These are phyloP conservation scores for Fusarium multiceps DNA, from an alignment of 2,329 filamentous ascomycete genomes.

Conservation along the genomic window DNA sequence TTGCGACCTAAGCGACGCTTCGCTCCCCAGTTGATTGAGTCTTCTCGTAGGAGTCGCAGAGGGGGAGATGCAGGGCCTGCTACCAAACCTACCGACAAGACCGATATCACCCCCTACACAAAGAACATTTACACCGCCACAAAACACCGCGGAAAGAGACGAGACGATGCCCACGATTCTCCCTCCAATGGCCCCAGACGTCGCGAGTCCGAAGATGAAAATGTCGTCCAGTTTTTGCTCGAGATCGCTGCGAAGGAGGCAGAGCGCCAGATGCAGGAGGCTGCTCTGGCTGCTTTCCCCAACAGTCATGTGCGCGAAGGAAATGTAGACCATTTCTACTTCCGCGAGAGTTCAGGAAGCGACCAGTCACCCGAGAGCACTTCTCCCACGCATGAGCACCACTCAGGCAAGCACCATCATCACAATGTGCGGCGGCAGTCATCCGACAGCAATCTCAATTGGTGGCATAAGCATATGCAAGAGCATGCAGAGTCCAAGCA, in stretches of 20 bases:
- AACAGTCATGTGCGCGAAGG: constrained; percentile 76
- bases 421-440: constrained; percentile 63
- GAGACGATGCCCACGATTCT: constrained; percentile 33
- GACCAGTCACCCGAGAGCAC: constrained; percentile 59
- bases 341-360: constrained; percentile 71
- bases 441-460: constrained; percentile 71
- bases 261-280: constrained; percentile 81
- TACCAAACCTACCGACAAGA: constrained; percentile 74
- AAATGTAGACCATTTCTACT: constrained; percentile 77
- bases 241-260: constrained; percentile 83
- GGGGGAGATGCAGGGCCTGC: constrained; percentile 72
- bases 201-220: constrained; percentile 79
- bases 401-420: constrained; percentile 35
- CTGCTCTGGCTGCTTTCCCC: constrained; percentile 80
- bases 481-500: constrained; percentile 75
- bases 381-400: constrained; percentile 48
- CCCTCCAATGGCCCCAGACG: constrained; percentile 49
- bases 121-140: constrained; percentile 68
- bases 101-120: constrained; percentile 74
- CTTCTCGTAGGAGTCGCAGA: constrained; percentile 76
- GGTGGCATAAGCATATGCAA: constrained; percentile 85
- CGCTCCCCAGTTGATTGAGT: constrained; percentile 84
- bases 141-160: constrained; percentile 53
- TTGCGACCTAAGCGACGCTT: constrained; percentile 66
- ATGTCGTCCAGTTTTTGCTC: constrained; percentile 80